Percentiles rank a stretch among this genome's conserved stretches.
Conservation (phyloP, 257 asterid genomes). For the Solanum tarapatanum region DNA sequence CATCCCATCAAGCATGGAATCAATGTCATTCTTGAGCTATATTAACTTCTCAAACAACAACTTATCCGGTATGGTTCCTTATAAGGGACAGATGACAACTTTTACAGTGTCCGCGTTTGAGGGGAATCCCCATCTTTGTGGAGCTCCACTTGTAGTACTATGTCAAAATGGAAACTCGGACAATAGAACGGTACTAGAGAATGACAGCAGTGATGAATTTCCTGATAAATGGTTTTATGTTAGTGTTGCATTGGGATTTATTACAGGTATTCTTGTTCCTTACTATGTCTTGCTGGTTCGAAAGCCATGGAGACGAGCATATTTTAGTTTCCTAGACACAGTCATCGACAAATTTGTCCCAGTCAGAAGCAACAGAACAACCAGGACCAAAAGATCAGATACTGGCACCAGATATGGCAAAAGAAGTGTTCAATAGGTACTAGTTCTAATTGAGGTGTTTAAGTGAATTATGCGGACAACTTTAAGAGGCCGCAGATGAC, state of each 20-base stretch:
- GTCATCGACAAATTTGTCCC: constrained; percentile 2
- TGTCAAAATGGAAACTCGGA: constrained; percentile 19
- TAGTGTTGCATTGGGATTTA: constrained; percentile 43
- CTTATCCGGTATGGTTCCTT: constrained; percentile 41
- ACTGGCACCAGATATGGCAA: background rate
- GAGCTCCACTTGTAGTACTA: constrained; percentile 19
- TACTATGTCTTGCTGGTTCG: constrained; percentile 8
- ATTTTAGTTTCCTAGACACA: constrained; percentile 25
- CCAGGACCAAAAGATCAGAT: background rate
- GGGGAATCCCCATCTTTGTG: constrained; percentile 39
- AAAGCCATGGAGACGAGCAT: constrained; percentile 29
- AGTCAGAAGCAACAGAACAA: background rate
- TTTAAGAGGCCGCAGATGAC: background rate
- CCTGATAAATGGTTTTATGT: constrained; percentile 36
- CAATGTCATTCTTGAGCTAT: constrained; percentile 21
- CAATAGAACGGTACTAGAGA: background rate
- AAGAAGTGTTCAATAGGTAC: background rate
- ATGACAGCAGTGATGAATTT: constrained; percentile 6
- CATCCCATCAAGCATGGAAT: constrained; percentile 36
- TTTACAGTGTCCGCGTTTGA: constrained; percentile 21
- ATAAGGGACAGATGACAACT: constrained; percentile 35
- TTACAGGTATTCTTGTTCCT: constrained; percentile 29
- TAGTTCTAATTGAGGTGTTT: background rate
- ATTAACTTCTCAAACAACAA: constrained; percentile 34
- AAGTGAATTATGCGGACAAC: background rate